Conservation (phyloP, 495 filamentous ascomycete species). For the Aspergillus wentii region DNA sequence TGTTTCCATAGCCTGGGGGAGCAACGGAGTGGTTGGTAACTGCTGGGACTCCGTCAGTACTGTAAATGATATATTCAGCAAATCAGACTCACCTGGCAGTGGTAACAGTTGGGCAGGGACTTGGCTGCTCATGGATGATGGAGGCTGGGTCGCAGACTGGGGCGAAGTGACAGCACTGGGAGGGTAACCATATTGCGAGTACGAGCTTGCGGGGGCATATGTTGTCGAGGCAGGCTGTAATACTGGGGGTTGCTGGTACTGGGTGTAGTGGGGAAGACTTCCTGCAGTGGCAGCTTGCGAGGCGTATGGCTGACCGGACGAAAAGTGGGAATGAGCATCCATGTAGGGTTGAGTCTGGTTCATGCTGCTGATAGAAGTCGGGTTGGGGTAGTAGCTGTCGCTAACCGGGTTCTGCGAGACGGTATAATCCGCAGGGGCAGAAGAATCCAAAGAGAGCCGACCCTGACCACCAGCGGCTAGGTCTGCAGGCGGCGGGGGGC, state of each 20-base stretch:
- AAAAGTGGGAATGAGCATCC: constrained; percentile 82
- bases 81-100: constrained; percentile 52
- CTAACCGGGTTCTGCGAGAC: constrained; percentile 21
- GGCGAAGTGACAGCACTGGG: constrained; percentile 76
- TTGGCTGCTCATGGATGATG: constrained; percentile 59
- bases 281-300: constrained; percentile 78
- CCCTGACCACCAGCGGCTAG: constrained; percentile 27
- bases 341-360: constrained; percentile 79
- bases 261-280: constrained; percentile 63
- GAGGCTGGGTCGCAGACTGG: constrained; percentile 59
- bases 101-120: constrained; percentile 58
- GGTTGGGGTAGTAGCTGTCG: constrained; percentile 37
- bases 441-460: constrained; percentile 34
- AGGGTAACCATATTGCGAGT: constrained; percentile 68
- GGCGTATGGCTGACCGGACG: constrained; percentile 72
- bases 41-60: constrained; percentile 11
- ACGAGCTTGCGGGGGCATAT: constrained; percentile 62
- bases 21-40: constrained; percentile 46
- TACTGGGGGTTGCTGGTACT: constrained; percentile 71
- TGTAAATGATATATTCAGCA: not conserved
- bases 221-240: constrained; percentile 73
- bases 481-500: constrained; percentile 31
- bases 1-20: constrained; percentile 41
- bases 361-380: constrained; percentile 62
- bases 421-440: constrained; percentile 26